phyloP scores from a whole-genome alignment of 805 yeast genomes.

The Candida railenensis region DNA sequence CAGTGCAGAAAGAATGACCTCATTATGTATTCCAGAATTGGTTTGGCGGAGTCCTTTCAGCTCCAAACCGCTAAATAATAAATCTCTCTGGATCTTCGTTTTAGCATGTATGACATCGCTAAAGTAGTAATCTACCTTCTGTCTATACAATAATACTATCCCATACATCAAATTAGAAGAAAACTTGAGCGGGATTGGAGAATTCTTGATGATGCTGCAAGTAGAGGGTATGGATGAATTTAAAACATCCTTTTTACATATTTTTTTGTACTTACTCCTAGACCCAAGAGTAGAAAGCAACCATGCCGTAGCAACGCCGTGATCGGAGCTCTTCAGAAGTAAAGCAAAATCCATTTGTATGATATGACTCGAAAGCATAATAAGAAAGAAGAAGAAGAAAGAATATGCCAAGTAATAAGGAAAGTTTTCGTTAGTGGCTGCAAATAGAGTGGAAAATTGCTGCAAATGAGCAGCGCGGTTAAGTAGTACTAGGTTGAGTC shows the following conservation, averaged over 20 bases:
- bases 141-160: constrained; percentile 45
- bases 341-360: not conserved
- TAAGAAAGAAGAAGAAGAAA: not conserved
- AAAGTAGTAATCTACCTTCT: constrained; percentile 48
- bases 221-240: constrained; percentile 41
- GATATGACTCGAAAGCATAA: not conserved
- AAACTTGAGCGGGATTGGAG: constrained; percentile 26
- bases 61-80: constrained; percentile 4
- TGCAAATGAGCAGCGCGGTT: no score
- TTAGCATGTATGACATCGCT: constrained; percentile 21
- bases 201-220: constrained; percentile 29
- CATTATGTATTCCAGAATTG: no score
- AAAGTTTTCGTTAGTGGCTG: not conserved
- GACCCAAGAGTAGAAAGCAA: constrained; percentile 42
- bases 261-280: constrained; percentile 23
- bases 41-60: not conserved
- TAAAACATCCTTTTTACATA: constrained; percentile 29
- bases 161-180: constrained; percentile 49
- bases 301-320: constrained; percentile 29
- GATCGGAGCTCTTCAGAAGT: not conserved
- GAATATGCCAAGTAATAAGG: not conserved
- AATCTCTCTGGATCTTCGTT: constrained; percentile 10
- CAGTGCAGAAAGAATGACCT: not conserved
- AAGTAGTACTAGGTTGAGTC: no score
- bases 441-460: no score